A percentile compares a stretch with the other conserved stretches of the same genome.
Evolutionary conservation across 2,329 filamentous ascomycete species (phyloP).

Genomic region (Ophiobolus disseminans): DNA sequence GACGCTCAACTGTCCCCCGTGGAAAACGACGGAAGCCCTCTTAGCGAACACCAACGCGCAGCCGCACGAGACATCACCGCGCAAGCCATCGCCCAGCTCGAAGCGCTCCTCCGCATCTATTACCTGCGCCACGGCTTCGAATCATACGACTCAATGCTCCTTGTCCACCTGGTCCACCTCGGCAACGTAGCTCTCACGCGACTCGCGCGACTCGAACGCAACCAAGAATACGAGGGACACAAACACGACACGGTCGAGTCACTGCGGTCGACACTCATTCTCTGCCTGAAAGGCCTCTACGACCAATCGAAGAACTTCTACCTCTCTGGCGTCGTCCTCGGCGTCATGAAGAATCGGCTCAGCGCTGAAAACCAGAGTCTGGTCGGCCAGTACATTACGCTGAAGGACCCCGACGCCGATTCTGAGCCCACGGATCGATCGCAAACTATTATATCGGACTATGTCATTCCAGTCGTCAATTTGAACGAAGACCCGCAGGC

Average conservation of each 20-base stretch:
- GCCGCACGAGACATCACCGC: not conserved
- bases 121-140: constrained; percentile 17
- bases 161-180: constrained; percentile 15
- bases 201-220: constrained; percentile 4
- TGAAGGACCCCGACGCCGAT: constrained; percentile 1
- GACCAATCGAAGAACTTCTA: constrained; percentile 9
- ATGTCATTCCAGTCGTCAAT: constrained; percentile 5
- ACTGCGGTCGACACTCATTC: constrained; percentile 19
- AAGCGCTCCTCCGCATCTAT: constrained; percentile 12
- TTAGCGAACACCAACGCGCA: constrained; percentile 1
- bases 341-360: constrained; percentile 5
- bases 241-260: constrained; percentile 4
- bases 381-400: not conserved
- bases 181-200: constrained; percentile 10
- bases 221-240: not conserved
- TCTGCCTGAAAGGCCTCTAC: constrained; percentile 14
- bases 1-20: constrained; percentile 1
- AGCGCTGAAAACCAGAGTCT: constrained; percentile 3
- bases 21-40: not conserved
- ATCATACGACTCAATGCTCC: constrained; percentile 5
- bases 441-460: constrained; percentile 1
- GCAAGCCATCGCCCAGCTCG: constrained; percentile 6
- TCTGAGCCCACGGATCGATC: not conserved
- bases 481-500: constrained; percentile 3
- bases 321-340: constrained; percentile 6